Evolutionary conservation across 257 asterid genomes (phyloP).

Genomic region (Lycium barbarum): DNA sequence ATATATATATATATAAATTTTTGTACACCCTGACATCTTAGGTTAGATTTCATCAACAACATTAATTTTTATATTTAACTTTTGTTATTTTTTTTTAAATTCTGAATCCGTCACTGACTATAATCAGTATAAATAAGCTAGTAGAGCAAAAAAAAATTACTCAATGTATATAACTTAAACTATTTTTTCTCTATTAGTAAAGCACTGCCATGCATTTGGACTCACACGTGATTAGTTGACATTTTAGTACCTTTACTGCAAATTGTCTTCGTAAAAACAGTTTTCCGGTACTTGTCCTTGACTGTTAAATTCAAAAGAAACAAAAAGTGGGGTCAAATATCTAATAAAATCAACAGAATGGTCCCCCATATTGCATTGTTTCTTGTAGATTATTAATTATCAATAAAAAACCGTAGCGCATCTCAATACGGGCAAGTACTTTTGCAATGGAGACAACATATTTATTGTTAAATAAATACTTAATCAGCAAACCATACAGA

Average conservation of each 20-base stretch:
- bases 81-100: no score
- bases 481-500: background rate
- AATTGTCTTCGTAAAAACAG: background rate
- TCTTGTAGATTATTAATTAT: background rate
- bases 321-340: background rate
- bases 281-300: background rate
- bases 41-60: no score
- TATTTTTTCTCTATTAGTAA: background rate
- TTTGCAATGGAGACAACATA: background rate
- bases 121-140: no score
- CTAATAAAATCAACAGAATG: background rate
- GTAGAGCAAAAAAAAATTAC: no score
- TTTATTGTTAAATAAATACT: constrained; percentile 1
- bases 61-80: no score
- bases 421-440: constrained; percentile 18
- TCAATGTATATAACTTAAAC: no score
- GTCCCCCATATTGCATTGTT: background rate
- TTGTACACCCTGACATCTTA: no score
- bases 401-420: background rate
- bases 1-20: no score
- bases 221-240: background rate
- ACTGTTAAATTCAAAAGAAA: background rate
- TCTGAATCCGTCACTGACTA: no score
- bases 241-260: background rate
- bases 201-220: background rate